Evolutionary conservation across 805 yeast genomes (phyloP), one percentile per base, ranked within the genome.

Genomic region (Starmera caribaea): DNA sequence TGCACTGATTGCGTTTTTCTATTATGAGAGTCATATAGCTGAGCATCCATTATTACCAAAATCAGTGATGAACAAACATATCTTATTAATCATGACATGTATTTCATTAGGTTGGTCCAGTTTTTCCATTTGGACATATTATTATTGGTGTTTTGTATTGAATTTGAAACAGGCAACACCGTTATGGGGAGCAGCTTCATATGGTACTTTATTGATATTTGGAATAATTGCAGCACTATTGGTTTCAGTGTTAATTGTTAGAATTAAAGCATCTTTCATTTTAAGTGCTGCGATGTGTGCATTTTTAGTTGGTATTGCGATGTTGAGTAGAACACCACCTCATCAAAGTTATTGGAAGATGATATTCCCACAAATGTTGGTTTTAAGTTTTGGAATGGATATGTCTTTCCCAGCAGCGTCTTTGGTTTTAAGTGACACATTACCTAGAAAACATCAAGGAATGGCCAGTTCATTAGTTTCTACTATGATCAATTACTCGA

Each of bases 321-420:
- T 80, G 61, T 58, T 76, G 15, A 69, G 79, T 2, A 63, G 73
- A 0, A 66, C 75, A 38, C 87, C 88, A 0, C 69, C 71, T 1
- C 48, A 71, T 38, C 83, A 81, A 53, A 62, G 73, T 0, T 84
- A 70, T 52, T 83, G 76, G 71, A 63, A 69, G 8, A 67, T 76
- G 51, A 57, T 73, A 3, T 68, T 83, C 50, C 77, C 80, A 3
- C 69, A 73, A 27, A 64, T 73, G 66, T 47, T 77, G 14, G 58
- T 82, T 6, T 59, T 75, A 5, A 71, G 79, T 12, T 79, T 78
- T 66, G 94, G 87, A 3, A 81, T 83, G 88, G 90, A 83, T 54
- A 62, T 79, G 55, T 76, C 84, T 24, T 83, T 81, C 56, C 90
- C 92, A 0, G 79, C 89, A 1, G 78, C 83, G 0, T 74, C 87